These are phyloP conservation scores for Fermentozyma sake DNA, from an alignment of 1,139 yeast species.

Conservation along the genomic window DNA sequence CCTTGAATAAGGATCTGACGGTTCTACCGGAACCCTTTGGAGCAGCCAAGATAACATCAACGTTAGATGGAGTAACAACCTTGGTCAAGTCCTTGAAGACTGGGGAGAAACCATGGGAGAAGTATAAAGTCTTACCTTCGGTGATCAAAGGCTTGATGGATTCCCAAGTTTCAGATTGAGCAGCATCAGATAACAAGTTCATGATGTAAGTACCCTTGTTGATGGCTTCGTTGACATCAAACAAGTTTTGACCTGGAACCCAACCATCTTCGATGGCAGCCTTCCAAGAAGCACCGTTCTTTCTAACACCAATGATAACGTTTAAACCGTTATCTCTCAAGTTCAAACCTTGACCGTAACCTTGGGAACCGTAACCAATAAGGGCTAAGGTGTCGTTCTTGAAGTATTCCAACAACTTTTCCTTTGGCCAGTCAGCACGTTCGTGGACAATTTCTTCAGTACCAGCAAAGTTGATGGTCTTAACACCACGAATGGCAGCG, in stretches of 20 bases:
- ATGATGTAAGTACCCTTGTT: constrained; percentile 86
- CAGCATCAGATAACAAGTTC: constrained; percentile 99
- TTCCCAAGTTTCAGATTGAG: constrained; percentile 98
- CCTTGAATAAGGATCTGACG: constrained; percentile 97
- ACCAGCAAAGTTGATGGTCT: constrained; percentile 97
- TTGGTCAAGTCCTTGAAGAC: constrained; percentile 96
- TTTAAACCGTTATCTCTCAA: constrained; percentile 97
- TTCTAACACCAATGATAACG: constrained; percentile 97
- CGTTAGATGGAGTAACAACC: constrained; percentile 91
- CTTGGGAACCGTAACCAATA: constrained; percentile 99
- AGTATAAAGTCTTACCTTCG: constrained; percentile 96
- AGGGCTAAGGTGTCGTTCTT: constrained; percentile 96
- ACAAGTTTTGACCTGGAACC: constrained; percentile 99
- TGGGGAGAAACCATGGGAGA: constrained; percentile 99
- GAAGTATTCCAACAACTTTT: constrained; percentile 92
- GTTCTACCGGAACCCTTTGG: constrained; percentile 99
- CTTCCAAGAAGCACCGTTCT: constrained; percentile 99
- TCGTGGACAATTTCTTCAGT: constrained; percentile 93
- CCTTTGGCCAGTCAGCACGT: constrained; percentile 99
- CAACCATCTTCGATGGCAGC: constrained; percentile 99
- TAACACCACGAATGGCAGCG: constrained; percentile 72
- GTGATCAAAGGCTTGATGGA: constrained; percentile 84
- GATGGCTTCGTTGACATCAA: constrained; percentile 92
- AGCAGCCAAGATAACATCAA: constrained; percentile 97
- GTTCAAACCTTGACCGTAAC: constrained; percentile 99